Evolutionary conservation across 495 filamentous ascomycete species (phyloP).

Genomic region (Rhypophila decipiens): DNA sequence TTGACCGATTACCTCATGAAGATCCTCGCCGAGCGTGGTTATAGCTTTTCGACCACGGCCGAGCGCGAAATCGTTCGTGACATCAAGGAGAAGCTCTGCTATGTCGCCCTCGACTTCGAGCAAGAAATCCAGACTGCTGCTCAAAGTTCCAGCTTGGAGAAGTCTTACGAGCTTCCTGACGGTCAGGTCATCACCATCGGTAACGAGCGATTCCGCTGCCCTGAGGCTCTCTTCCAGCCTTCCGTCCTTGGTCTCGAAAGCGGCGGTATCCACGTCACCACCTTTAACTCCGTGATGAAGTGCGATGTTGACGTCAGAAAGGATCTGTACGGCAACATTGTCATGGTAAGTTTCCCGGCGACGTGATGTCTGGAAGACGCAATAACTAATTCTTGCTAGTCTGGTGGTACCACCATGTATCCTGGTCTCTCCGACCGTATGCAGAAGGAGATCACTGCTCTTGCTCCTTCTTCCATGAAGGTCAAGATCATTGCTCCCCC

Average conservation of each 20-base stretch:
- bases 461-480: conserved; percentile 98
- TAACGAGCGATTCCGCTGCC: conserved; percentile 99
- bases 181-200: conserved; percentile 99
- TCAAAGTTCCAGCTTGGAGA: conserved; percentile 93
- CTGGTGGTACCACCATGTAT: conserved; percentile 99
- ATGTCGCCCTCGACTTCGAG: conserved; percentile 99
- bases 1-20: conserved; percentile 99
- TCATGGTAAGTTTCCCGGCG: conserved; percentile 68
- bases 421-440: conserved; percentile 99
- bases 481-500: conserved; percentile 98
- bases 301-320: conserved; percentile 99
- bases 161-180: conserved; percentile 99
- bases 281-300: conserved; percentile 99
- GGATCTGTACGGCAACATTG: conserved; percentile 99
- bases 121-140: conserved; percentile 99
- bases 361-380: not conserved
- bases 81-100: conserved; percentile 99
- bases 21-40: conserved; percentile 97
- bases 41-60: conserved; percentile 99
- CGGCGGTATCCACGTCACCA: conserved; percentile 98
- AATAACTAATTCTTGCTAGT: conserved; percentile 45
- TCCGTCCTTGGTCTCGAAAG: conserved; percentile 95
- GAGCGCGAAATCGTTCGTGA: conserved; percentile 99
- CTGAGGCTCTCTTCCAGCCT: conserved; percentile 98
- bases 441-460: conserved; percentile 99